Percentiles rank a stretch among this genome's conserved stretches.
phyloP scores from a whole-genome alignment of 2,329 filamentous ascomycete genomes.

The Nothopassalora personata region DNA sequence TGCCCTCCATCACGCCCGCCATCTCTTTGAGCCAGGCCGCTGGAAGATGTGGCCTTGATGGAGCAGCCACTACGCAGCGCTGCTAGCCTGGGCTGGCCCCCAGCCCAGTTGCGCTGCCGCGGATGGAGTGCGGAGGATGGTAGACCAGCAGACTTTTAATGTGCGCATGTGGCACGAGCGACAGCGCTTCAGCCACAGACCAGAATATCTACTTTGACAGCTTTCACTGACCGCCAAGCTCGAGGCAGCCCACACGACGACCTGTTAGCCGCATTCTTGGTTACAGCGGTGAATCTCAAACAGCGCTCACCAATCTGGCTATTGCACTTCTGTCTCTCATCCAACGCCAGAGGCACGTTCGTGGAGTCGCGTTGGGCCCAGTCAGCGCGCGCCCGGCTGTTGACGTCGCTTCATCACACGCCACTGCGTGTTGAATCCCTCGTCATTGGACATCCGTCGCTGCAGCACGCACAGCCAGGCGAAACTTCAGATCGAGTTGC shows the following conservation, averaged over 20 bases:
- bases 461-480: not conserved
- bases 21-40: constrained; percentile 15
- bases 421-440: constrained; percentile 10
- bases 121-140: not conserved
- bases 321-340: constrained; percentile 14
- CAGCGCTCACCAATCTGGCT: constrained; percentile 10
- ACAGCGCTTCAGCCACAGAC: constrained; percentile 15
- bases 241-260: constrained; percentile 5
- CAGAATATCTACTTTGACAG: constrained; percentile 13
- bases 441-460: constrained; percentile 10
- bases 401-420: constrained; percentile 14
- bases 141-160: not conserved
- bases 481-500: constrained; percentile 5
- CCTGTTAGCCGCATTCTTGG: constrained; percentile 13
- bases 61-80: not conserved
- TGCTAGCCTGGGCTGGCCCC: constrained; percentile 1
- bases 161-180: not conserved
- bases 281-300: constrained; percentile 11
- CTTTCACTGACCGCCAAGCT: not conserved
- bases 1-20: constrained; percentile 9
- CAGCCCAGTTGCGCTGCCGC: not conserved
- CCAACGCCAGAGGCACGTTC: not conserved
- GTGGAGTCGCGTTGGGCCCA: not conserved
- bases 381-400: constrained; percentile 8
- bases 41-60: constrained; percentile 6